Conservation (phyloP, 768 basidiomycete genomes). For the Amanita muscaria region DNA sequence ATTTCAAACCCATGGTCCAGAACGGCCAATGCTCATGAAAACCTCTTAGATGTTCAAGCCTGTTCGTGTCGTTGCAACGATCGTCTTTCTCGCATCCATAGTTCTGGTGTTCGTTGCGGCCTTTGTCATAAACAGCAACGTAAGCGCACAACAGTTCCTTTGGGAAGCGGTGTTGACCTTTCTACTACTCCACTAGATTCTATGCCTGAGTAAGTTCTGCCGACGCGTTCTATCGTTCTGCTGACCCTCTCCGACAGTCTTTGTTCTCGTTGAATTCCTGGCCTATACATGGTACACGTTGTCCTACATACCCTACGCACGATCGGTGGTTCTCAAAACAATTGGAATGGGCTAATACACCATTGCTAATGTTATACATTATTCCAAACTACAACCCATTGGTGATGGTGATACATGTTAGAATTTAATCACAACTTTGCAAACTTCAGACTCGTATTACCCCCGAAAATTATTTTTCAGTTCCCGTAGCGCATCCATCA, state of each 20-base stretch:
- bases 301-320: constrained; percentile 89
- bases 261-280: constrained; percentile 86
- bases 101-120: constrained; percentile 80
- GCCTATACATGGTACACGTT: constrained; percentile 87
- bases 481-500: constrained; percentile 71
- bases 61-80: constrained; percentile 72
- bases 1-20: constrained; percentile 14
- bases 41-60: constrained; percentile 87
- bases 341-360: constrained; percentile 37
- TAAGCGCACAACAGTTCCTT: constrained; percentile 24
- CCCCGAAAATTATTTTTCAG: constrained; percentile 81
- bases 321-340: constrained; percentile 58
- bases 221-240: neutral
- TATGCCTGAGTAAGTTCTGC: constrained; percentile 54
- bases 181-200: constrained; percentile 31
- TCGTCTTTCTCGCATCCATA: constrained; percentile 72
- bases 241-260: constrained; percentile 41
- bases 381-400: neutral
- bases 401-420: neutral
- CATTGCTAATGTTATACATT: neutral
- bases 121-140: constrained; percentile 64
- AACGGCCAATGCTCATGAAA: neutral
- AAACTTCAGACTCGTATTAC: constrained; percentile 23
- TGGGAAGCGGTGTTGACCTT: constrained; percentile 3
- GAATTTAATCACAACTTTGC: neutral